Base-by-base conservation (phyloP, 805 yeast genomes). In the Sungouiozyma ichnusensis region DNA sequence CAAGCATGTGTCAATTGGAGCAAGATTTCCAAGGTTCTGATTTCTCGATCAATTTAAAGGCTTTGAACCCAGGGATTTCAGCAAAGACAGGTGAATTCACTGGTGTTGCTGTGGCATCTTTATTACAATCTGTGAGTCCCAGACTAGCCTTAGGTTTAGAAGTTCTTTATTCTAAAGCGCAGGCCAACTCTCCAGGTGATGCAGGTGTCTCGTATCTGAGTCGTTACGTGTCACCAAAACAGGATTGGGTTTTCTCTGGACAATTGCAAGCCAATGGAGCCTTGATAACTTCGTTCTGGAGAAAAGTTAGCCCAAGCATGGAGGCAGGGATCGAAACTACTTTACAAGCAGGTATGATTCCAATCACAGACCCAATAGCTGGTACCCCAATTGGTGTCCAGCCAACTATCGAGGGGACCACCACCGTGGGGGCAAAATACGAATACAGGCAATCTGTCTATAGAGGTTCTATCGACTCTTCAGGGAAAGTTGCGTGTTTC, bases 361-460 rank as follows among this genome's bases (percentile, higher is more conserved):
- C 87, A 62, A 75, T 81, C 52, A 76, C 79, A 42, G 84, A 81
- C 63, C 77, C 81, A 38, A 71, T 84, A 65, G 72, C 80, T 73
- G 85, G 86, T 55, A 73, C 78, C 41, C 83, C 90, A 59, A 77
- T 84, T 49, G 88, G 90, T 46, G 76, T 79, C 54, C 86, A 85
- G 62, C 85, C 94, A 29, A 79, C 81, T 36, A 72, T 88, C 45
- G 96, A 90, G 61, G 97, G 95, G 60, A 74, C 76, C 57, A 88
- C 98, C 54, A 84, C 96, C 46, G 63, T 90, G 44, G 98, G 97
- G 68, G 95, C 95, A 57, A 92, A 90, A 70, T 90, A 90, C 68
- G 97, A 92, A 71, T 92, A 86, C 76, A 86, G 97, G 71, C 94
- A 86, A 68, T 81, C 94, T 44, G 81, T 86, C 42, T 87, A 87